phyloP scores from a whole-genome alignment of 352 stramenopile species.

The Sclerospora graminicola region DNA sequence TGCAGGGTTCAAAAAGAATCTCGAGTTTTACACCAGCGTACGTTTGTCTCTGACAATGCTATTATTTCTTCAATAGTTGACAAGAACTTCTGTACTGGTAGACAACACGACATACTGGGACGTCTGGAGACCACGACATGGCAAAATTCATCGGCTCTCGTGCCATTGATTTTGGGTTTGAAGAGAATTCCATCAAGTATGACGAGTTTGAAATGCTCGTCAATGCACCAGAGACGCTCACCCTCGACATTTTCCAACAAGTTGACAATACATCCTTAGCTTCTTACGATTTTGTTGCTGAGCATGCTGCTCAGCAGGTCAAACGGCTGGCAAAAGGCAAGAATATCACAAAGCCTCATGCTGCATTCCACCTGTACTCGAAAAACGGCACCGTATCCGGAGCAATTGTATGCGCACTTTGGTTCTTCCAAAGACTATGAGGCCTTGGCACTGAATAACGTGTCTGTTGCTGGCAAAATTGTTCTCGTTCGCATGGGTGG shows the following conservation, averaged over 20 bases:
- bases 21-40: constrained; percentile 67
- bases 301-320: constrained; percentile 11
- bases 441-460: constrained; percentile 32
- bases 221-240: constrained; percentile 58
- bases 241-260: constrained; percentile 24
- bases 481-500: constrained; percentile 59
- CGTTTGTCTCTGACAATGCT: background rate
- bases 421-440: constrained; percentile 55
- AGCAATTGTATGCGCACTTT: constrained; percentile 66
- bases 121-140: constrained; percentile 55
- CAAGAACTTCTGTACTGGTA: constrained; percentile 2
- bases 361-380: constrained; percentile 76
- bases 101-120: constrained; percentile 49
- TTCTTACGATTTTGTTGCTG: constrained; percentile 19
- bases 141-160: constrained; percentile 65
- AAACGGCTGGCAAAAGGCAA: constrained; percentile 24
- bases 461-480: constrained; percentile 43
- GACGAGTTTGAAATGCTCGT: constrained; percentile 77
- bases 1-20: constrained; percentile 48
- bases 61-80: too few relatives aligned
- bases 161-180: constrained; percentile 66
- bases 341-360: constrained; percentile 18
- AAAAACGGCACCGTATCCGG: constrained; percentile 56
- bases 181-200: constrained; percentile 64
- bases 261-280: constrained; percentile 15